Evolutionary conservation across 225 moss, liverwort and hornwort genomes (phyloP).

Genomic region (Physcomitrium patens): DNA sequence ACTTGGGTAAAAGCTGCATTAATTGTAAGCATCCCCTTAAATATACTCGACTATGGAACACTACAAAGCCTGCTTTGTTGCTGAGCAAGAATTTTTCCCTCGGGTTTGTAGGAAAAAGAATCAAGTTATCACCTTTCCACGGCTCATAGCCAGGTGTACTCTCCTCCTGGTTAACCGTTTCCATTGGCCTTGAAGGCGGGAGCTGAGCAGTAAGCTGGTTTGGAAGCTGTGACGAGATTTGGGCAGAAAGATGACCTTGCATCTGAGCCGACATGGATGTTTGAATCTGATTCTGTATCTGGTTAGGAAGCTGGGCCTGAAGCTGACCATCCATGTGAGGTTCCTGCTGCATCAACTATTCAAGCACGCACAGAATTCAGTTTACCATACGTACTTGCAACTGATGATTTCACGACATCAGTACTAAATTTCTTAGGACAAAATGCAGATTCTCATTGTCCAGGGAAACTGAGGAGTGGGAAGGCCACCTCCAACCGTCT

Average conservation of each 20-base stretch:
- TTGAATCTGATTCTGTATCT: slow-evolving; percentile 49
- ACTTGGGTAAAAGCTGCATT: not conserved
- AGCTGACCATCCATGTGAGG: slow-evolving; percentile 50
- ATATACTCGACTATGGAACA: slow-evolving; percentile 1
- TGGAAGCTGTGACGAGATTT: slow-evolving; percentile 23
- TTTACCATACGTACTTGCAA: not conserved
- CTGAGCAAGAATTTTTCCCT: not conserved
- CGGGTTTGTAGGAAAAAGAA: not conserved
- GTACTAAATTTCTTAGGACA: not conserved
- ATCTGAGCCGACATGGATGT: slow-evolving; percentile 35
- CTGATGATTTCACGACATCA: not conserved
- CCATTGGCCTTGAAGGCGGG: slow-evolving; percentile 25
- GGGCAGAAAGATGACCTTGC: slow-evolving; percentile 25
- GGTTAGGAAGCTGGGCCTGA: slow-evolving; percentile 3
- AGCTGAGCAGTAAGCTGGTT: slow-evolving; percentile 24
- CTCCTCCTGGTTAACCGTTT: slow-evolving; percentile 32
- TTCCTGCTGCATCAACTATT: slow-evolving; percentile 64
- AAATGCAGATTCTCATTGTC: not conserved
- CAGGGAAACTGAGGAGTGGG: not conserved
- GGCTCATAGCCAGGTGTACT: slow-evolving; percentile 39
- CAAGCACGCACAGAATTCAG: slow-evolving; percentile 4
- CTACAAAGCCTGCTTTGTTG: not conserved
- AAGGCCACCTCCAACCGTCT: not conserved
- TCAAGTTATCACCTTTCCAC: slow-evolving; percentile 35
- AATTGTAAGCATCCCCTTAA: not conserved